Base-by-base conservation (phyloP, 2,329 filamentous ascomycete species). In the Cladobotryum protrusum region DNA sequence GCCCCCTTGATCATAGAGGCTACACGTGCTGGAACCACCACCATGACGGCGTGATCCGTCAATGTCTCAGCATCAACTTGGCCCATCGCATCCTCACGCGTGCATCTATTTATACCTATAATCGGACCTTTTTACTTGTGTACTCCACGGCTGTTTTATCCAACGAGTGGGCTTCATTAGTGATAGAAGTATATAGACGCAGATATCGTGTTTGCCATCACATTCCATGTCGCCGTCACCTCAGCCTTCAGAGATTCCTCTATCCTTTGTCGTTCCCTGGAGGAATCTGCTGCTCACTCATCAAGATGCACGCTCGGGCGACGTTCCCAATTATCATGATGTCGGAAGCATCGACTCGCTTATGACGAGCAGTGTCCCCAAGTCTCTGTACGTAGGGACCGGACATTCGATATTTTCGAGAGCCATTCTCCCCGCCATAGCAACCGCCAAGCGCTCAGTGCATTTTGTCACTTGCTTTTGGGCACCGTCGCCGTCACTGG, bases 401-500 rank as follows among this genome's bases (percentile, higher is more conserved):
- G 81, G 82, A 5, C 69, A 74, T 15, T 76, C 75, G 4, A 74
- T 85, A 29, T 82, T 76, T 57, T 72, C 73, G 0, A 68, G 72
- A 36, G 68, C 72, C 3, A 71, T 89, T 6, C 67, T 85, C 1
- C 81, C 85, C 2, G 79, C 82, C 8, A 75, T 91, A 3, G 67
- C 79, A 4, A 62, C 68, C 1, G 83, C 87, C 2, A 71, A 76
- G 34, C 68, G 75, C 43, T 87, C 89, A 59, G 71, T 91, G 24
- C 79, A 90, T 52, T 75, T 93, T 39, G 85, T 90, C 6, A 92
- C 88, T 8, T 92, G 88, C 66, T 93, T 91, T 67, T 91, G 87
- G 87, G 83, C 87, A 0, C 70, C 72, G 0, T 91, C 87, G 0
- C 66, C 74, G 1, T 84, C 82, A 0, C 72, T 84, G 15, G 69